Percentiles rank a stretch among this genome's conserved stretches.
Conservation (phyloP, 805 yeast species). For the Candida broadrunensis region DNA sequence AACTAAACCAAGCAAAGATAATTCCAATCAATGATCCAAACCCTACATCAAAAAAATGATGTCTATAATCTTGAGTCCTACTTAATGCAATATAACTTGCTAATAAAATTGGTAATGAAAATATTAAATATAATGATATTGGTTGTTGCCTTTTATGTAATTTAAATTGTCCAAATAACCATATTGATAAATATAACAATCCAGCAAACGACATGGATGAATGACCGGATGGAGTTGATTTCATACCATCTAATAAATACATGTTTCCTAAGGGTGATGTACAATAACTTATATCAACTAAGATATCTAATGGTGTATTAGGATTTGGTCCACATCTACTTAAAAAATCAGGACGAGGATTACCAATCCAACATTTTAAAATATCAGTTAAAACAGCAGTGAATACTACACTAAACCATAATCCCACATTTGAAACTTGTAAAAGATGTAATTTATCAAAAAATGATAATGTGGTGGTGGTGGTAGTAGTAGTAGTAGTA, state of each 20-base stretch:
- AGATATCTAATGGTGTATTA: constrained; percentile 19
- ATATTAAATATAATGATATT: background rate
- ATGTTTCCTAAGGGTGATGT: constrained; percentile 28
- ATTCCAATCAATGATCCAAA: constrained; percentile 33
- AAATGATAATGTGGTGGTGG: background rate
- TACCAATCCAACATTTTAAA: constrained; percentile 36
- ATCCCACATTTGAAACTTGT: constrained; percentile 29
- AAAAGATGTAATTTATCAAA: constrained; percentile 20
- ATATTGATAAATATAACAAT: constrained; percentile 26
- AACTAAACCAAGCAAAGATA: constrained; percentile 20
- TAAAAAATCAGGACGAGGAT: constrained; percentile 44
- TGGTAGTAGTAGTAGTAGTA: background rate
- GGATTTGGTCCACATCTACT: constrained; percentile 33
- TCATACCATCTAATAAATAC: constrained; percentile 33
- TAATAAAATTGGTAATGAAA: constrained; percentile 20
- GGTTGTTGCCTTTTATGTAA: background rate
- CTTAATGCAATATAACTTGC: constrained; percentile 31
- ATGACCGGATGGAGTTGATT: constrained; percentile 42
- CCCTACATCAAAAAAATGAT: constrained; percentile 32
- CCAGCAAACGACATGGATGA: constrained; percentile 35
- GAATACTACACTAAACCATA: constrained; percentile 23
- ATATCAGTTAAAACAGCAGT: constrained; percentile 35
- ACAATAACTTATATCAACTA: constrained; percentile 31
- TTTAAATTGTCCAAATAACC: constrained; percentile 28
- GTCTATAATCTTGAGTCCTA: constrained; percentile 36